These are phyloP conservation scores for Zelopaecilomyces penicillatus DNA, from an alignment of 2,329 filamentous ascomycete genomes.

Conservation along the genomic window DNA sequence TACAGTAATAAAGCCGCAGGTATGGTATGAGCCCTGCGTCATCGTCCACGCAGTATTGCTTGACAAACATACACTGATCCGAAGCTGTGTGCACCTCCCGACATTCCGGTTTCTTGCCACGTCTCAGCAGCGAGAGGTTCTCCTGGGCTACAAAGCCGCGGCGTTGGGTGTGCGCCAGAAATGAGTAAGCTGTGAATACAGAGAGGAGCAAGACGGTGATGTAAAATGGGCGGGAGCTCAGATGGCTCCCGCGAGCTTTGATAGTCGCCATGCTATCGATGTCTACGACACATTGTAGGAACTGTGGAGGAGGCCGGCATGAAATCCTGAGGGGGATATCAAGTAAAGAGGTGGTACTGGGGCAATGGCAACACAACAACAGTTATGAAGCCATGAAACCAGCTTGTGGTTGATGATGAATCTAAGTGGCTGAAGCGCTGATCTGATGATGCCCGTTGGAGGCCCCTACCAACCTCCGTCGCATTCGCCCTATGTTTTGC, in stretches of 20 bases:
- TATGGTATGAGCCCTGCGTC: constrained; percentile 87
- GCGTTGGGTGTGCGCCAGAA: constrained; percentile 23
- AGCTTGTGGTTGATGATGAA: too few relatives aligned
- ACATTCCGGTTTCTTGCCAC: constrained; percentile 48
- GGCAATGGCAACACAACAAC: too few relatives aligned
- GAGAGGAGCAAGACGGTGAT: constrained; percentile 38
- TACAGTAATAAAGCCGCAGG: constrained; percentile 84
- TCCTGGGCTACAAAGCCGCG: constrained; percentile 4
- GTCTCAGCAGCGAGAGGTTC: constrained; percentile 13
- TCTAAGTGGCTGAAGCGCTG: too few relatives aligned
- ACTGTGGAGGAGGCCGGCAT: too few relatives aligned
- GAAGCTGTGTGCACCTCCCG: constrained; percentile 65
- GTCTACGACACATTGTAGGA: too few relatives aligned
- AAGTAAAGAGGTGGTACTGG: too few relatives aligned
- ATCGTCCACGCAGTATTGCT: constrained; percentile 73
- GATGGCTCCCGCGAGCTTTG: constrained; percentile 22
- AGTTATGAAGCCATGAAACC: too few relatives aligned
- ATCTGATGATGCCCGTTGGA: too few relatives aligned
- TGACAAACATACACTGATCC: constrained; percentile 84
- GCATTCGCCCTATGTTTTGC: too few relatives aligned
- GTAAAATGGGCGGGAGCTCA: constrained; percentile 42
- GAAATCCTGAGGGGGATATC: too few relatives aligned
- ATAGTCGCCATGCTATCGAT: constrained; percentile 6
- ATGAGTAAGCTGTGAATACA: constrained; percentile 36
- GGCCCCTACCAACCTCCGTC: too few relatives aligned